Evolutionary conservation across 352 stramenopile species (phyloP).

Genomic region (Globisporangium irregulare): DNA sequence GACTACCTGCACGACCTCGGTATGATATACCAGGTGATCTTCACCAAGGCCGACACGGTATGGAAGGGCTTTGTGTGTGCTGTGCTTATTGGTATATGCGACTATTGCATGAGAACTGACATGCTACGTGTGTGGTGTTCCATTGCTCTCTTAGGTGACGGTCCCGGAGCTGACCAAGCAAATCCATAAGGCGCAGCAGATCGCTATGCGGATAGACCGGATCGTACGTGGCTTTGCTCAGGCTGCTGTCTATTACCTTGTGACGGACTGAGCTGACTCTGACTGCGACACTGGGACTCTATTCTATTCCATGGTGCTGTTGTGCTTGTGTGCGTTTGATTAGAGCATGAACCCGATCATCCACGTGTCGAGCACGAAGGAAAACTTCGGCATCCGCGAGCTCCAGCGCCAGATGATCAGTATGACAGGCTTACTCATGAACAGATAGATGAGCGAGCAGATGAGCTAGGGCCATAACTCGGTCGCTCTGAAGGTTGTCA

Average conservation of each 20-base stretch:
- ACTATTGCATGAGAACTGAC: not conserved
- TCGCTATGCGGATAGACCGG: conserved; percentile 42
- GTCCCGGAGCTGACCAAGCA: conserved; percentile 41
- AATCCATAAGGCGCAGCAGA: conserved; percentile 47
- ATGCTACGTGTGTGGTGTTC: not conserved
- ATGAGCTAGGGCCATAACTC: not conserved
- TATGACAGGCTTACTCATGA: conserved; percentile 50
- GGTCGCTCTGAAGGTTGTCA: not conserved
- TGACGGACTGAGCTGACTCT: not conserved
- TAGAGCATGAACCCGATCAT: conserved; percentile 84
- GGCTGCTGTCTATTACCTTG: not conserved
- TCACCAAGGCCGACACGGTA: conserved; percentile 88
- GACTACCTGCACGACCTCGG: conserved; percentile 80
- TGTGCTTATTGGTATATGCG: not conserved
- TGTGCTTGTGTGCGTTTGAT: not conserved
- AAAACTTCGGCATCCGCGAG: conserved; percentile 72
- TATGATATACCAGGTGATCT: conserved; percentile 86
- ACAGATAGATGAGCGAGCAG: not conserved
- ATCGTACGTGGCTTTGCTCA: conserved; percentile 30
- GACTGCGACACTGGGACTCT: not conserved
- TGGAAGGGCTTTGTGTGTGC: no score
- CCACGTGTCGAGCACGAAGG: conserved; percentile 75
- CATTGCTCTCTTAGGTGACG: conserved; percentile 23
- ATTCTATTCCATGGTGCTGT: not conserved
- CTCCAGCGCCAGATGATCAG: conserved; percentile 71